Conservation (phyloP, 352 stramenopile genomes). For the Elongisporangium anandrum region DNA sequence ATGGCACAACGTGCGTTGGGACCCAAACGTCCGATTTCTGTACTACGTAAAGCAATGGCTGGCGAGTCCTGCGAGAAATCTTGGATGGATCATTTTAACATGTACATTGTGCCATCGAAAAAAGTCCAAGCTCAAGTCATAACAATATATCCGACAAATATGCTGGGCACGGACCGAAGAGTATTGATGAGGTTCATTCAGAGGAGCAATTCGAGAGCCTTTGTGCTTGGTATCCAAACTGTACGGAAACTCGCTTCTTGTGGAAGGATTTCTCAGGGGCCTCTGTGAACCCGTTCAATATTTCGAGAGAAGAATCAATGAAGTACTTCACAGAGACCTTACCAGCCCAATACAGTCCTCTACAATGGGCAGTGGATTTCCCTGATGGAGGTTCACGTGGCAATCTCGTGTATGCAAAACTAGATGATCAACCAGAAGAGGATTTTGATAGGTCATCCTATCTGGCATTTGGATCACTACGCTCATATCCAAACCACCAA, state of each 20-base stretch:
- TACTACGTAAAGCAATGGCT: constrained; percentile 4
- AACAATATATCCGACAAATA: no score
- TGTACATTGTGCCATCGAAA: neutral
- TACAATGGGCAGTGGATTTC: constrained; percentile 44
- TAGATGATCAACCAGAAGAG: constrained; percentile 9
- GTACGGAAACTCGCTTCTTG: constrained; percentile 11
- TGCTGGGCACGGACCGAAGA: constrained; percentile 2
- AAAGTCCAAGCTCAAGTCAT: no score
- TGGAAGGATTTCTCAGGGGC: constrained; percentile 21
- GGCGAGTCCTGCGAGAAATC: neutral
- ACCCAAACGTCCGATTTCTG: neutral
- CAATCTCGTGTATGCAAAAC: constrained; percentile 41
- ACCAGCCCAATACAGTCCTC: constrained; percentile 6
- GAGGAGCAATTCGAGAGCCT: neutral
- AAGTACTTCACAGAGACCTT: constrained; percentile 31
- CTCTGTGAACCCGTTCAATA: constrained; percentile 36
- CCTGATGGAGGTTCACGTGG: constrained; percentile 27
- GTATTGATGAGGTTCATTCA: neutral
- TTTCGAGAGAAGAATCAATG: constrained; percentile 11
- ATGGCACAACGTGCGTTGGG: constrained; percentile 29
- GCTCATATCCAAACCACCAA: constrained; percentile 45
- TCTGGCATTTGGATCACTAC: constrained; percentile 29
- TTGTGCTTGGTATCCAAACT: constrained; percentile 38
- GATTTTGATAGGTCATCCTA: constrained; percentile 23
- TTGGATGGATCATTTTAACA: constrained; percentile 20